A percentile compares a stretch with the other conserved stretches of the same genome.
phyloP scores from a whole-genome alignment of 371 early-diverging fungal genomes.

The Circinella umbellata region DNA sequence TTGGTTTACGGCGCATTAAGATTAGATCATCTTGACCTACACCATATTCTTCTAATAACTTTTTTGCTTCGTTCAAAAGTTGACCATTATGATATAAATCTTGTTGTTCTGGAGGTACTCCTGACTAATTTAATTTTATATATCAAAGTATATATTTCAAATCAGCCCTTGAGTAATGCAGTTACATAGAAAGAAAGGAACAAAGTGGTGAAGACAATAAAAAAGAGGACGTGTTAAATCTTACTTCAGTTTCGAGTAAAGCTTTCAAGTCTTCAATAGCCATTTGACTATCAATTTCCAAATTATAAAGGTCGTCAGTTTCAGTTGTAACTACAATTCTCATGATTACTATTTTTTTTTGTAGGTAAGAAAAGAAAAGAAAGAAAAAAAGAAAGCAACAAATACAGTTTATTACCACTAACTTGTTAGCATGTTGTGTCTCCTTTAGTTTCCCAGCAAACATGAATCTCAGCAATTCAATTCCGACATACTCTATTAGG shows the following conservation, averaged over 20 bases:
- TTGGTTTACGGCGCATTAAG: slow-evolving; percentile 52
- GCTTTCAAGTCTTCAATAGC: slow-evolving; percentile 84
- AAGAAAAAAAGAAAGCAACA: too few relatives aligned
- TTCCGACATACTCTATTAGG: too few relatives aligned
- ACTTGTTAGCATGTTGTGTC: too few relatives aligned
- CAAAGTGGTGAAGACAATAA: not conserved
- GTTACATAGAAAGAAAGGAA: not conserved
- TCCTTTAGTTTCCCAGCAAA: too few relatives aligned
- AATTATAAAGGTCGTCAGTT: slow-evolving; percentile 63
- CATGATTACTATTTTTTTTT: slow-evolving; percentile 38
- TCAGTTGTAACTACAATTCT: slow-evolving; percentile 68
- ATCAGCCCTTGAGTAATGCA: too few relatives aligned
- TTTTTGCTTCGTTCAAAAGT: slow-evolving; percentile 61
- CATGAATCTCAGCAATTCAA: too few relatives aligned
- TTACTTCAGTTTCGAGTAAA: slow-evolving; percentile 82
- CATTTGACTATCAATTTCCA: slow-evolving; percentile 83
- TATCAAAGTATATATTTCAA: too few relatives aligned
- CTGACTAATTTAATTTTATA: slow-evolving; percentile 40
- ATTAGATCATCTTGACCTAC: slow-evolving; percentile 81
- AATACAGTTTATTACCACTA: too few relatives aligned
- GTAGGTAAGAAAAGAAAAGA: too few relatives aligned
- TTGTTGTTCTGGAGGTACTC: slow-evolving; percentile 56
- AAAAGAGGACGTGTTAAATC: not conserved
- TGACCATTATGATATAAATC: slow-evolving; percentile 65
- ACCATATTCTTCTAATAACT: slow-evolving; percentile 68